Conservation (phyloP, 352 stramenopile genomes). For the Globisporangium splendens region DNA sequence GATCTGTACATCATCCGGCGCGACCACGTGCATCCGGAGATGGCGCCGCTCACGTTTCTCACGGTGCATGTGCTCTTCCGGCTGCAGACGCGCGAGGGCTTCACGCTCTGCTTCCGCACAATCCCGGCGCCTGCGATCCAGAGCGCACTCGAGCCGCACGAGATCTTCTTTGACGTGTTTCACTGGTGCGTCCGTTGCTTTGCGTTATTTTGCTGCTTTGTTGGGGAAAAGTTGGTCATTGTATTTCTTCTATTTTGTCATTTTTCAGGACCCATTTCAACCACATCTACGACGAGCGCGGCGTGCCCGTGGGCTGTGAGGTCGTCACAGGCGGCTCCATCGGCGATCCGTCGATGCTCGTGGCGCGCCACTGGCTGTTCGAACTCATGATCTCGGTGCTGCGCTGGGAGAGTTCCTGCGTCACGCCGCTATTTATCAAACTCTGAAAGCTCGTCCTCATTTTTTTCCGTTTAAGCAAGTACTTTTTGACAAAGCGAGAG, state of each 20-base stretch:
- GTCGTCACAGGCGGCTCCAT: constrained; percentile 55
- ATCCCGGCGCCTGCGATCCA: constrained; percentile 49
- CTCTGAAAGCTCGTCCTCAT: too few species aligned
- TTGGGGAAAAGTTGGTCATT: too few species aligned
- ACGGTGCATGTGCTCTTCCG: constrained; percentile 62
- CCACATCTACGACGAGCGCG: constrained; percentile 35
- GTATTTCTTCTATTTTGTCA: background rate
- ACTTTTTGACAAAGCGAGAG: too few species aligned
- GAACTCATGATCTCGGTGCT: constrained; percentile 64
- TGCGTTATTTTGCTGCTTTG: too few species aligned
- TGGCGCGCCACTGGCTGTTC: constrained; percentile 59
- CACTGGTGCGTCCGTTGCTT: constrained; percentile 40
- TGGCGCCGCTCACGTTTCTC: constrained; percentile 46
- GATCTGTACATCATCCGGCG: constrained; percentile 55
- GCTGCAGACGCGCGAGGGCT: constrained; percentile 51
- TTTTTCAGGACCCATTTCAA: constrained; percentile 49
- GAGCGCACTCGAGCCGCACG: constrained; percentile 33
- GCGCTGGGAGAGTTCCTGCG: constrained; percentile 51
- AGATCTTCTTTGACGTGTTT: constrained; percentile 63
- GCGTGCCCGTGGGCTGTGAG: constrained; percentile 36
- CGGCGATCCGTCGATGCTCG: constrained; percentile 40
- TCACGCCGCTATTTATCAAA: constrained; percentile 47
- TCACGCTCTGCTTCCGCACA: constrained; percentile 54
- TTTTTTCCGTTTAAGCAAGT: too few species aligned
- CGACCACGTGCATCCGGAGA: constrained; percentile 40